Evolutionary conservation across 2,329 filamentous ascomycete genomes (phyloP).

Genomic region (Amesomyces nigricolor): DNA sequence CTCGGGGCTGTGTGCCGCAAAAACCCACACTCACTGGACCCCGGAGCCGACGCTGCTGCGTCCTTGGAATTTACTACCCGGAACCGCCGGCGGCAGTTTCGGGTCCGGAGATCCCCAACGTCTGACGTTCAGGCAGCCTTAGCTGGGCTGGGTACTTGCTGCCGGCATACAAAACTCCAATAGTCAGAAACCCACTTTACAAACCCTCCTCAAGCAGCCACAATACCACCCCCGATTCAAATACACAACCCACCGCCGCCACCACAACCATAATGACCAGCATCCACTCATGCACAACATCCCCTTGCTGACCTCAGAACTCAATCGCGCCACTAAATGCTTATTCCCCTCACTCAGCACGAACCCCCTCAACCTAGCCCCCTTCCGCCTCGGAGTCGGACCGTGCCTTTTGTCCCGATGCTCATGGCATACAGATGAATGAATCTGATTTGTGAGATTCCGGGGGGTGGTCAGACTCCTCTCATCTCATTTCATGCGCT

Average conservation of each 20-base stretch:
- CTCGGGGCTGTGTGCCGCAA: background rate
- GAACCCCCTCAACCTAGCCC: too few species aligned
- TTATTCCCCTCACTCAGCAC: too few species aligned
- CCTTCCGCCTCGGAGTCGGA: too few species aligned
- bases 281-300: background rate
- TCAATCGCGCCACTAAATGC: background rate
- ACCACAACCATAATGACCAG: background rate
- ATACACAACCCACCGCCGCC: background rate
- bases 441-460: constrained; percentile 6
- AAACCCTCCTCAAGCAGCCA: background rate
- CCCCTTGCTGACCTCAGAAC: constrained; percentile 8
- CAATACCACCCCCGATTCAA: background rate
- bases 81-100: background rate
- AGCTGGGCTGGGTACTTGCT: background rate
- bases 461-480: constrained; percentile 7
- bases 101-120: background rate
- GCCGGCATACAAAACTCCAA: too few species aligned
- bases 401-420: constrained; percentile 10
- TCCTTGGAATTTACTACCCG: too few species aligned
- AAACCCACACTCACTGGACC: background rate
- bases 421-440: background rate
- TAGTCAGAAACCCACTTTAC: too few species aligned
- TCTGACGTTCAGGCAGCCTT: background rate
- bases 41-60: background rate
- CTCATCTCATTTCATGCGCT: background rate